Percentiles rank a stretch among this genome's conserved stretches.
phyloP scores from a whole-genome alignment of 1,284 basidiomycete species.

The Porodaedalea pini region DNA sequence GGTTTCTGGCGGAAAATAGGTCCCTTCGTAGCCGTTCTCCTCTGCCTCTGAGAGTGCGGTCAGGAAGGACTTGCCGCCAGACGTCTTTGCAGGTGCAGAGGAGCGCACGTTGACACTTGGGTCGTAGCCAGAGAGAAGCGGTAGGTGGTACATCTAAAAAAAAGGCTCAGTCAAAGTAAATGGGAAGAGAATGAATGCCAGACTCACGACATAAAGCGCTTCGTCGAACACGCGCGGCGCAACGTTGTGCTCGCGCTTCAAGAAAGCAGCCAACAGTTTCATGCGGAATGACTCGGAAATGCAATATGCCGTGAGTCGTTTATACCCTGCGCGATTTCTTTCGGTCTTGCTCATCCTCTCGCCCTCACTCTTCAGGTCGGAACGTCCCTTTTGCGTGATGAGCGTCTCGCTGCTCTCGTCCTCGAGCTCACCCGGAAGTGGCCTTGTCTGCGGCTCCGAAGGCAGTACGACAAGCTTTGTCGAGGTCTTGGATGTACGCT shows the following conservation, averaged over 20 bases:
- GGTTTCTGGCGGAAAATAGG: slow-evolving; percentile 12
- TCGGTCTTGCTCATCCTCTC: slow-evolving; percentile 80
- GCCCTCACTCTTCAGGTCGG: slow-evolving; percentile 72
- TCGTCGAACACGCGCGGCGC: slow-evolving; percentile 89
- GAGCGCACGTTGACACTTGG: slow-evolving; percentile 82
- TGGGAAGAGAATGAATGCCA: neutral
- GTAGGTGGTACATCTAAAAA: slow-evolving; percentile 82
- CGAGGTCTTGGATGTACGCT: slow-evolving; percentile 87
- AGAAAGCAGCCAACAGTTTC: slow-evolving; percentile 76
- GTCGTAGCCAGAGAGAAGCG: slow-evolving; percentile 88
- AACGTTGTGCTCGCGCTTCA: slow-evolving; percentile 93
- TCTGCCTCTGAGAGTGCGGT: slow-evolving; percentile 58
- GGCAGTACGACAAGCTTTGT: slow-evolving; percentile 91
- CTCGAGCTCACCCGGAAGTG: slow-evolving; percentile 50
- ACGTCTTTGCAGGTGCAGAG: slow-evolving; percentile 62
- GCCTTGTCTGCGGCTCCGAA: slow-evolving; percentile 86
- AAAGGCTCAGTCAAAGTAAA: neutral
- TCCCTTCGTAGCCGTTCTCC: slow-evolving; percentile 20
- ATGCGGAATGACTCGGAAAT: slow-evolving; percentile 80
- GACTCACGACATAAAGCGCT: slow-evolving; percentile 83
- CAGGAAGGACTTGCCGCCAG: slow-evolving; percentile 57
- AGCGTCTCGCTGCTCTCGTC: slow-evolving; percentile 58
- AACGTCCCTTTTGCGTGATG: slow-evolving; percentile 39
- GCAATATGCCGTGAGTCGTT: slow-evolving; percentile 83
- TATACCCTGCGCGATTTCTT: slow-evolving; percentile 70